phyloP scores from a whole-genome alignment of 352 stramenopile species.

The Globisporangium canariense region DNA sequence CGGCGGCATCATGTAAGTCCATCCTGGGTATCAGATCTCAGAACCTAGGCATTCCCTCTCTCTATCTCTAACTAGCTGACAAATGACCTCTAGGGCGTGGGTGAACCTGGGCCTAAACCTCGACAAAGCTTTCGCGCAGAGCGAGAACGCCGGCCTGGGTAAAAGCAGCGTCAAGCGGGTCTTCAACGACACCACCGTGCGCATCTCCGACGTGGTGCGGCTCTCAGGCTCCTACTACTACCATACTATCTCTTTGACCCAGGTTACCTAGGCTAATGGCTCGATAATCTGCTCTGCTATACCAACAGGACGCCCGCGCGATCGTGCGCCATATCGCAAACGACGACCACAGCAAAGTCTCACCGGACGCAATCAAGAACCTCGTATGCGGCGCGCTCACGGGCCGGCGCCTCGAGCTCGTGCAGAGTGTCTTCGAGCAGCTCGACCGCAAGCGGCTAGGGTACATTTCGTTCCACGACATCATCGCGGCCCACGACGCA shows the following conservation, averaged over 20 bases:
- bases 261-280: neutral
- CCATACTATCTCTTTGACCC: neutral
- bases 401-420: conserved; percentile 52
- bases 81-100: conserved; percentile 33
- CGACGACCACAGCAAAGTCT: conserved; percentile 38
- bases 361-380: conserved; percentile 52
- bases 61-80: too few relatives aligned
- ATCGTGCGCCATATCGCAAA: conserved; percentile 33
- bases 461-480: conserved; percentile 53
- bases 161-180: conserved; percentile 56
- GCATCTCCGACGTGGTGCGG: conserved; percentile 61
- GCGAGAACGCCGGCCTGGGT: conserved; percentile 36
- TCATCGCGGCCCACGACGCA: conserved; percentile 48
- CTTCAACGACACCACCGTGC: conserved; percentile 41
- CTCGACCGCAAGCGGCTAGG: conserved; percentile 58
- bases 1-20: conserved; percentile 45
- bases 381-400: conserved; percentile 49
- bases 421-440: conserved; percentile 66
- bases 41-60: neutral
- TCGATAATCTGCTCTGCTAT: neutral
- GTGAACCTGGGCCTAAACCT: conserved; percentile 45
- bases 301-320: conserved; percentile 46
- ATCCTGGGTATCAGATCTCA: neutral
- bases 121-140: conserved; percentile 41
- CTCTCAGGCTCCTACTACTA: neutral